Percentiles rank a stretch among this genome's conserved stretches.
Evolutionary conservation across 228 moss, liverwort and hornwort genomes (phyloP).

Genomic region (Sphagnum magellanicum): DNA sequence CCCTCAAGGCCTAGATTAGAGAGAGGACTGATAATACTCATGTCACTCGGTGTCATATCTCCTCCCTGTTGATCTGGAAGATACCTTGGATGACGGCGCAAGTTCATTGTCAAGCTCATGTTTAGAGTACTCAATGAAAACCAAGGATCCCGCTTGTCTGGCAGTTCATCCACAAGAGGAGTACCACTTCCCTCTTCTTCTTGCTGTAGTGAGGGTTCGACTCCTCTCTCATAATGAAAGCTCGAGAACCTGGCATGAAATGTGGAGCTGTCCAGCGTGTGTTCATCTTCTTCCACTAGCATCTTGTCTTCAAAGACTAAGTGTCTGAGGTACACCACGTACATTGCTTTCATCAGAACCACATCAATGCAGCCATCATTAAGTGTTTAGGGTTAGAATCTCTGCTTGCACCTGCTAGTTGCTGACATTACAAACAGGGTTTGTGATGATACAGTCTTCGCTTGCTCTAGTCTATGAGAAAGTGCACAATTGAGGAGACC

Average conservation of each 20-base stretch:
- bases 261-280: constrained; percentile 52
- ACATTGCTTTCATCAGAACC: constrained; percentile 52
- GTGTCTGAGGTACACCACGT: constrained; percentile 45
- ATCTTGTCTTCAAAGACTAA: constrained; percentile 29
- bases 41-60: constrained; percentile 37
- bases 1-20: not conserved
- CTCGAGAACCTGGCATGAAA: constrained; percentile 42
- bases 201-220: not conserved
- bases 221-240: not conserved
- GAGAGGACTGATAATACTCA: constrained; percentile 25
- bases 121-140: not conserved
- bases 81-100: constrained; percentile 9
- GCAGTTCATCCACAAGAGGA: no score
- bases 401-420: no score
- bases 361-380: constrained; percentile 1
- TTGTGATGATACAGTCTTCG: no score
- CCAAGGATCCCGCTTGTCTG: no score
- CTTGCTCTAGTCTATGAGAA: no score
- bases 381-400: no score
- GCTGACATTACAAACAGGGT: no score
- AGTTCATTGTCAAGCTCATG: constrained; percentile 27
- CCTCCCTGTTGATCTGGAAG: constrained; percentile 31
- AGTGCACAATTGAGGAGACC: no score
- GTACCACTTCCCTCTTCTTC: not conserved
- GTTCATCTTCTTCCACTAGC: constrained; percentile 37